These are phyloP conservation scores for Telfairia occidentalis DNA, from an alignment of 331 rosid genomes.

Conservation along the genomic window DNA sequence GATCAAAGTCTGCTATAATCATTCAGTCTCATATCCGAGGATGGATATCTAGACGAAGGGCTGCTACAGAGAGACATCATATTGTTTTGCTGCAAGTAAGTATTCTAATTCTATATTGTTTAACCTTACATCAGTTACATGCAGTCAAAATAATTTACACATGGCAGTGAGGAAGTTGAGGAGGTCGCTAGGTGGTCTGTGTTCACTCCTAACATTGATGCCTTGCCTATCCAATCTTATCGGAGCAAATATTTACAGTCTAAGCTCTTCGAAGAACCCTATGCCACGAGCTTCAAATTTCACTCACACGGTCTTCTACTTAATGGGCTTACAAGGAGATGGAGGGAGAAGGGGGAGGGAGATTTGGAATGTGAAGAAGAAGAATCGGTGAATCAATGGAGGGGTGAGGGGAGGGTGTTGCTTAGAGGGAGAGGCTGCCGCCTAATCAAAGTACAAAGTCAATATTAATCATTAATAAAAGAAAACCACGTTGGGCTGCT, in stretches of 20 bases:
- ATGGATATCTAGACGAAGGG: slow-evolving; percentile 51
- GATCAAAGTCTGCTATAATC: slow-evolving; percentile 39
- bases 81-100: slow-evolving; percentile 61
- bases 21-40: slow-evolving; percentile 67
- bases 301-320: slow-evolving; percentile 32
- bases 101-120: neutral
- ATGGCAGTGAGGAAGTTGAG: neutral
- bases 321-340: neutral
- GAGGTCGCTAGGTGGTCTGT: slow-evolving; percentile 18
- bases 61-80: slow-evolving; percentile 29
- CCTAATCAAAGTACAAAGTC: neutral
- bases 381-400: neutral
- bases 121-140: neutral
- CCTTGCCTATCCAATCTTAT: slow-evolving; percentile 74
- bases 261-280: slow-evolving; percentile 73
- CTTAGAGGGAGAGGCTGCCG: neutral
- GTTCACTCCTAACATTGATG: slow-evolving; percentile 33
- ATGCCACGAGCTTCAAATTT: slow-evolving; percentile 84
- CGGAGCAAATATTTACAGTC: slow-evolving; percentile 76
- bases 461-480: neutral
- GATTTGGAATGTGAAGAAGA: neutral
- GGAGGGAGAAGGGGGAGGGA: no score
- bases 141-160: neutral
- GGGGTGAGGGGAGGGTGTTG: neutral
- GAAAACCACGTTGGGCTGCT: neutral